Evolutionary conservation across 1,139 yeast genomes (phyloP).

Genomic region (Debaryomyces fabryi): DNA sequence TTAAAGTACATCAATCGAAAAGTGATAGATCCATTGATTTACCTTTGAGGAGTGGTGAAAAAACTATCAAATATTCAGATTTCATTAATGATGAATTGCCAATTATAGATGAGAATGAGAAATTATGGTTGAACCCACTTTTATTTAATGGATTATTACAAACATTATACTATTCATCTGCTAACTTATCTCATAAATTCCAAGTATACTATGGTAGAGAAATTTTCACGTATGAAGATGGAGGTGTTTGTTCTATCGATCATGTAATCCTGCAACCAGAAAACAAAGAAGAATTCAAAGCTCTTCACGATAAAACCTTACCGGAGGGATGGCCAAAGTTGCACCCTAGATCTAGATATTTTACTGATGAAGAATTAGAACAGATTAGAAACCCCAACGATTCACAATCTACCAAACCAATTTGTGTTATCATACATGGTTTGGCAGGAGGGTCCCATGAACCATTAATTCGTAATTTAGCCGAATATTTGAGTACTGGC

Average conservation of each 20-base stretch:
- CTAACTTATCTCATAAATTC: slow-evolving; percentile 54
- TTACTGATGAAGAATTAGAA: slow-evolving; percentile 46
- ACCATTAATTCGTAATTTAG: slow-evolving; percentile 73
- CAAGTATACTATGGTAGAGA: slow-evolving; percentile 79
- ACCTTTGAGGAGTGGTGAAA: slow-evolving; percentile 16
- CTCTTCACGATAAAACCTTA: slow-evolving; percentile 54
- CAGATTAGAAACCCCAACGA: slow-evolving; percentile 31
- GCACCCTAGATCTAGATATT: slow-evolving; percentile 78
- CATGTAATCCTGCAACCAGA: slow-evolving; percentile 62
- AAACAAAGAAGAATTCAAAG: slow-evolving; percentile 49
- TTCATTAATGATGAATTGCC: slow-evolving; percentile 28
- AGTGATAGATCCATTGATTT: slow-evolving; percentile 24
- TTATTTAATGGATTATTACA: slow-evolving; percentile 77
- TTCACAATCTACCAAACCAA: slow-evolving; percentile 47
- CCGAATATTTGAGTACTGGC: slow-evolving; percentile 33
- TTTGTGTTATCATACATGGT: slow-evolving; percentile 78
- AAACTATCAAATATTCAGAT: slow-evolving; percentile 22
- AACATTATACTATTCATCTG: slow-evolving; percentile 65
- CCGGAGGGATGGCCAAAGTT: slow-evolving; percentile 73
- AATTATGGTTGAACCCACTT: slow-evolving; percentile 61
- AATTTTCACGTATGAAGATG: slow-evolving; percentile 58
- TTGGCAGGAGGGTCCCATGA: slow-evolving; percentile 94
- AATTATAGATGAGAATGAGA: slow-evolving; percentile 30
- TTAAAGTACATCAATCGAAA: slow-evolving; percentile 30
- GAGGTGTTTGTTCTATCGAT: slow-evolving; percentile 76